Conservation (phyloP, 2,329 filamentous ascomycete species). For the Penicillium sp. region DNA sequence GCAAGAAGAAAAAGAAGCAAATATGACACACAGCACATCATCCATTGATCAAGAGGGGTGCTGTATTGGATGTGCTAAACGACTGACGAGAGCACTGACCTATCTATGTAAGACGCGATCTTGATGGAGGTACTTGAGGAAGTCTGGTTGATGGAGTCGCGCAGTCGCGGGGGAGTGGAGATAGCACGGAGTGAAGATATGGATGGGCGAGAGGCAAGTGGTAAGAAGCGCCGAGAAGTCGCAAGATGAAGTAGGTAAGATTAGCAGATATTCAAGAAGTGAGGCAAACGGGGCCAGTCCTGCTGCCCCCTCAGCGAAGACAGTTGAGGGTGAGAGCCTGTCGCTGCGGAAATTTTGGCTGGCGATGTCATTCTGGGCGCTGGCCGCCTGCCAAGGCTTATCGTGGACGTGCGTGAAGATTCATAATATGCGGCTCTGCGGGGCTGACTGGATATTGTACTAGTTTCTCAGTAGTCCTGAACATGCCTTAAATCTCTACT, state of each 20-base stretch:
- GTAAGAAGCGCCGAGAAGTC: background rate
- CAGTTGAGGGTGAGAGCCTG: background rate
- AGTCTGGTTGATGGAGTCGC: background rate
- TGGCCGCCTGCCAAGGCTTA: conserved; percentile 2
- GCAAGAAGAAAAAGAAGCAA: conserved; percentile 6
- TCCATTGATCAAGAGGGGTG: background rate
- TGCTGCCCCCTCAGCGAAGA: background rate
- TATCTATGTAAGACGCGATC: background rate
- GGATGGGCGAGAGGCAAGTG: background rate
- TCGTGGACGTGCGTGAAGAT: background rate
- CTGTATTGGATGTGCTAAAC: background rate
- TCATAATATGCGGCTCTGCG: conserved; percentile 2
- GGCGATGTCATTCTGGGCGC: conserved; percentile 9
- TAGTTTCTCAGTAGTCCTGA: background rate
- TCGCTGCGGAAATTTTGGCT: background rate
- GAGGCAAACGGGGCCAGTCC: background rate
- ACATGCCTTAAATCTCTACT: background rate
- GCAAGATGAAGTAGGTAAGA: background rate
- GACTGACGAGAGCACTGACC: background rate
- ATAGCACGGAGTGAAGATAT: background rate
- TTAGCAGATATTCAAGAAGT: background rate
- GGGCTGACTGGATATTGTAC: background rate
- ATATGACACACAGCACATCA: background rate
- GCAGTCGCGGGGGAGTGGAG: conserved; percentile 9
- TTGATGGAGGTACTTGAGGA: background rate